Percentiles rank a stretch among this genome's conserved stretches.
These are phyloP conservation scores for Emmonsiellopsis sp. DNA, from an alignment of 2,329 filamentous ascomycete genomes.

Conservation along the genomic window DNA sequence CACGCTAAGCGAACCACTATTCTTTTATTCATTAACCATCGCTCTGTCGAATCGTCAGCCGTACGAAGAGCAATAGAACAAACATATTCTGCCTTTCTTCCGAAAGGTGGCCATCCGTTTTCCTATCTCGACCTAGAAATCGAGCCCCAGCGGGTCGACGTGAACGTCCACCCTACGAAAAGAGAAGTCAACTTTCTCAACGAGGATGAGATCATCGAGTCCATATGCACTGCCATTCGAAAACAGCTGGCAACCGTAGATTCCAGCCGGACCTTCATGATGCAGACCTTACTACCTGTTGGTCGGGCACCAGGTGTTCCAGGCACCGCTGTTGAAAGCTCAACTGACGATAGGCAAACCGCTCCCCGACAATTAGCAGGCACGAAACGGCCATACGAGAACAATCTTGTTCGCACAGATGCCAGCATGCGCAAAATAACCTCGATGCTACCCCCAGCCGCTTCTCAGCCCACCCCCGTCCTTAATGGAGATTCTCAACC, in stretches of 20 bases:
- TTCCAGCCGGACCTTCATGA: conserved; percentile 87
- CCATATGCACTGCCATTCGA: conserved; percentile 72
- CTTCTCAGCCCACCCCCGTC: conserved; percentile 20
- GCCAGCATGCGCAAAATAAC: conserved; percentile 87
- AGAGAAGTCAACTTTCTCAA: conserved; percentile 95
- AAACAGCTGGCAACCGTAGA: conserved; percentile 76
- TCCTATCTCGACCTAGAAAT: conserved; percentile 88
- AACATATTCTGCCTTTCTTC: conserved; percentile 76
- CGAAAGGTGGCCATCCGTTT: conserved; percentile 91
- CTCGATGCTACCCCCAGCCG: conserved; percentile 70
- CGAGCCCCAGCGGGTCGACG: conserved; percentile 83
- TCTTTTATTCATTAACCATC: conserved; percentile 92
- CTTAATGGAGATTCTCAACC: conserved; percentile 26
- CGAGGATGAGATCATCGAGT: conserved; percentile 89
- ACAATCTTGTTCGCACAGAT: conserved; percentile 85
- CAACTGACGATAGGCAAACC: conserved; percentile 24
- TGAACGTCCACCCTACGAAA: conserved; percentile 97
- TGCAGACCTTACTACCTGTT: conserved; percentile 78
- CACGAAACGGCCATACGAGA: conserved; percentile 59
- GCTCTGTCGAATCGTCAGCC: conserved; percentile 78
- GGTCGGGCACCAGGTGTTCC: conserved; percentile 29
- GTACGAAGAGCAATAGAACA: conserved; percentile 89
- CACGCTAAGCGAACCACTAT: conserved; percentile 81
- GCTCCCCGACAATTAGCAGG: conserved; percentile 28
- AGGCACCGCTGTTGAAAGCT: conserved; percentile 7